These are phyloP conservation scores for Ehretia macrophylla DNA, from an alignment of 257 asterid genomes.

Conservation along the genomic window DNA sequence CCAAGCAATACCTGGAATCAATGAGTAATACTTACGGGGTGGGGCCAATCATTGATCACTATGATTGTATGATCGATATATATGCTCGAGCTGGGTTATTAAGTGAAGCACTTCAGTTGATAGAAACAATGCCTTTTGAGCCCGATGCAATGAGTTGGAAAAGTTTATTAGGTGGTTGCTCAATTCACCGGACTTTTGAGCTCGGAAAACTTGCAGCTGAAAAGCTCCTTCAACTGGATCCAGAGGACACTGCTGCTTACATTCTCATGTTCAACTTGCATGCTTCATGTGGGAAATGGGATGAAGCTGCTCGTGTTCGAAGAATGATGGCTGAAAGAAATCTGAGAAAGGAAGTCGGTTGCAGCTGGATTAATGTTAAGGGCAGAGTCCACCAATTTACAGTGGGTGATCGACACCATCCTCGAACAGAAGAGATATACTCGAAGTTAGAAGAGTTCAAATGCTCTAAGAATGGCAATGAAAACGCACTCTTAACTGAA, in stretches of 20 bases:
- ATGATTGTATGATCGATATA: constrained; percentile 45
- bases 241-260: constrained; percentile 49
- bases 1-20: constrained; percentile 25
- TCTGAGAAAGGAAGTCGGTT: constrained; percentile 39
- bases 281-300: constrained; percentile 32
- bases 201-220: constrained; percentile 52
- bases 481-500: constrained; percentile 17
- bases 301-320: constrained; percentile 41
- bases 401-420: constrained; percentile 52
- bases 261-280: constrained; percentile 49
- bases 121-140: constrained; percentile 39
- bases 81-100: constrained; percentile 46
- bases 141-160: constrained; percentile 63
- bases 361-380: constrained; percentile 54
- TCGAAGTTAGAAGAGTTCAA: constrained; percentile 33
- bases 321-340: constrained; percentile 42
- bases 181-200: constrained; percentile 37
- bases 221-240: constrained; percentile 44
- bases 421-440: constrained; percentile 41
- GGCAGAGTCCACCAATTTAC: constrained; percentile 41
- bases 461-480: constrained; percentile 6
- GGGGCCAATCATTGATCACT: constrained; percentile 40
- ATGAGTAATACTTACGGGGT: constrained; percentile 39
- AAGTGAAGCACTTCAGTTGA: constrained; percentile 35
- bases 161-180: constrained; percentile 50